phyloP scores from a whole-genome alignment of 108 stramenopile genomes.

The Conticribra weissflogii region DNA sequence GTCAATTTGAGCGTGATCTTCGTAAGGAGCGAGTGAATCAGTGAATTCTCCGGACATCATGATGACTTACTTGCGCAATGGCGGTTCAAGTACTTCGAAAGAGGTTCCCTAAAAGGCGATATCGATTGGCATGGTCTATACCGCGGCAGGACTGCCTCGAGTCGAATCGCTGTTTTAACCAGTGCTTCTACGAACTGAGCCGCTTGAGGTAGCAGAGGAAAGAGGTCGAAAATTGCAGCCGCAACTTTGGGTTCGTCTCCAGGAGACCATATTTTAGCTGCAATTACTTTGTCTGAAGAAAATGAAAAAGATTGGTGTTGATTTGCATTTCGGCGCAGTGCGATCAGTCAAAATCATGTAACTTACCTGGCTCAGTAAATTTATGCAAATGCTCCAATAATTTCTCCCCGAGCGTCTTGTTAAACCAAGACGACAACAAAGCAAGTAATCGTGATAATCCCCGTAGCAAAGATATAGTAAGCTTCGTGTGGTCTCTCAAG shows the following conservation, averaged over 20 bases:
- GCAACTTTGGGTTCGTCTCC: slow-evolving; percentile 83
- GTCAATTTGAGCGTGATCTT: no score
- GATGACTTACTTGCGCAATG: slow-evolving; percentile 54
- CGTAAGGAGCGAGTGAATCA: no score
- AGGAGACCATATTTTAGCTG: slow-evolving; percentile 62
- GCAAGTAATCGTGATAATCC: slow-evolving; percentile 74
- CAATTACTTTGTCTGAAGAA: slow-evolving; percentile 47
- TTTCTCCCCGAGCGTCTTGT: slow-evolving; percentile 85
- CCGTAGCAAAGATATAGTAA: slow-evolving; percentile 69
- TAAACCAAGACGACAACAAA: slow-evolving; percentile 85
- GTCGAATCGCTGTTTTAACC: slow-evolving; percentile 74
- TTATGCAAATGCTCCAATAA: slow-evolving; percentile 82
- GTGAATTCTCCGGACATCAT: no score
- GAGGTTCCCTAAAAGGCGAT: slow-evolving; percentile 77
- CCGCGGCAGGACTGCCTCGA: slow-evolving; percentile 64
- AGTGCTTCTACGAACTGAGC: slow-evolving; percentile 85
- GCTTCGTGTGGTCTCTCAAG: slow-evolving; percentile 76
- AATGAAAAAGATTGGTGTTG: not conserved
- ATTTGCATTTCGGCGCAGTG: no score
- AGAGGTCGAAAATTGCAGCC: slow-evolving; percentile 75
- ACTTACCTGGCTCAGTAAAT: slow-evolving; percentile 72
- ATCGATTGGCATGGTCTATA: slow-evolving; percentile 51
- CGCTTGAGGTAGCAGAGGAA: slow-evolving; percentile 71
- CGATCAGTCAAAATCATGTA: no score
- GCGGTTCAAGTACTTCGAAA: slow-evolving; percentile 80